Percentiles rank a stretch among this genome's conserved stretches.
phyloP scores from a whole-genome alignment of 495 filamentous ascomycete genomes.

The Aspergillus olivimuriae region DNA sequence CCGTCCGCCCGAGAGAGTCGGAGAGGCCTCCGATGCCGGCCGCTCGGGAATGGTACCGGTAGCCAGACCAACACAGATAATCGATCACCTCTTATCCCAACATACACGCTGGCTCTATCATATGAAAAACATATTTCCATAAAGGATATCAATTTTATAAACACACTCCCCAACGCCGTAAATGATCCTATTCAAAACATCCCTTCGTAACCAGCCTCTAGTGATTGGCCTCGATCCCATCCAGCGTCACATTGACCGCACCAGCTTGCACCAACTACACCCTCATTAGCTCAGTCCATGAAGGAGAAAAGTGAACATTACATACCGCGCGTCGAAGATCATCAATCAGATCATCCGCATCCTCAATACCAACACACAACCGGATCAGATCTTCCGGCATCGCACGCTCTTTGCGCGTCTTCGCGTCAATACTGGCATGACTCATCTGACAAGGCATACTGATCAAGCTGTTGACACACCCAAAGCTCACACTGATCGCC shows the following conservation, averaged over 20 bases:
- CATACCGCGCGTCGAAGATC: slow-evolving; percentile 85
- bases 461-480: slow-evolving; percentile 96
- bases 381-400: slow-evolving; percentile 96
- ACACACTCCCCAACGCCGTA: slow-evolving; percentile 1
- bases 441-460: slow-evolving; percentile 99
- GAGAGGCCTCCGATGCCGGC: slow-evolving; percentile 31
- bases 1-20: slow-evolving; percentile 18
- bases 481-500: slow-evolving; percentile 94
- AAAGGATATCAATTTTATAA: not conserved
- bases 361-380: slow-evolving; percentile 94
- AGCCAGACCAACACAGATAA: too few species aligned
- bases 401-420: slow-evolving; percentile 79
- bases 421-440: slow-evolving; percentile 95
- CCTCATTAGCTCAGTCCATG: slow-evolving; percentile 14
- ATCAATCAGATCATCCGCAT: slow-evolving; percentile 86
- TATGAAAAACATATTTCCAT: too few species aligned
- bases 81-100: too few species aligned
- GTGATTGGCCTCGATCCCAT: slow-evolving; percentile 57
- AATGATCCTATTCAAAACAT: slow-evolving; percentile 1
- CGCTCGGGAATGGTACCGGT: too few species aligned
- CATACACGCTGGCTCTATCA: too few species aligned
- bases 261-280: slow-evolving; percentile 84
- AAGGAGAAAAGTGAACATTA: slow-evolving; percentile 27
- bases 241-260: slow-evolving; percentile 75
- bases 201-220: too few species aligned